Evolutionary conservation across 176 grass and related monocot genomes (phyloP), one percentile per base, ranked within the genome.

Genomic region (Metroxylon sagu): DNA sequence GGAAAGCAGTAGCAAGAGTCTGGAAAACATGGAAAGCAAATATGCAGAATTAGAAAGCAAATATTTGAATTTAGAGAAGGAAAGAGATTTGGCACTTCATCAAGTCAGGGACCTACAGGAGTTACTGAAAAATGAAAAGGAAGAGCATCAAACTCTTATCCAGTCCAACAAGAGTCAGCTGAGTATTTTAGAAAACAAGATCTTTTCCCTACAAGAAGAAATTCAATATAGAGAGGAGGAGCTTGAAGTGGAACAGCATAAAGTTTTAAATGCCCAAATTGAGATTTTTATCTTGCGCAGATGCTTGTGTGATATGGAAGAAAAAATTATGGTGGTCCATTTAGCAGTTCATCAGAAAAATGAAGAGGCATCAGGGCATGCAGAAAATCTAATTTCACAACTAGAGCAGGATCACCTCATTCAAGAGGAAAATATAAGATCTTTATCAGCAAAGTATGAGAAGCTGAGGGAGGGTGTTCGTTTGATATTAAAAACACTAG

Each of bases 211-310:
- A 18, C 65, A 85, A 49, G 73, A 80, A 69, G 84, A 85, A 80
- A 76, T 64, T 60, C 55, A 53, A 25, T 19, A 18, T 18, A 76
- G 56, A 54, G 80, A 85, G 69, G 69, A 85, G 39, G 71, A 80
- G 59, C 82, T 98, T 48, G 84, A 81, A 65, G 75, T 72, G 51
- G 84, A 81, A 60, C 76, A 92, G 55, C 59, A 79, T 35, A 85
- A 74, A 43, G 56, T 83, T 48, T 52, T 85, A 68, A 79, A 85
- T 65, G 67, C 84, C 70, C 88, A 83, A 29, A 62, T 67, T 29
- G 79, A 98, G 51, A 76, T 81, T 67, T 98, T 98, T 18, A 60
- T 91, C 60, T 73, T 98, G 56, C 75, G 76, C 56, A 76, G 53
- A 76, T 88, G 79, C 76, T 79, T 98, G 80, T 53, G 62, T 4